Percentiles rank a stretch among this genome's conserved stretches.
Evolutionary conservation across 495 filamentous ascomycete species (phyloP).

Genomic region (Durotheca rogersii): DNA sequence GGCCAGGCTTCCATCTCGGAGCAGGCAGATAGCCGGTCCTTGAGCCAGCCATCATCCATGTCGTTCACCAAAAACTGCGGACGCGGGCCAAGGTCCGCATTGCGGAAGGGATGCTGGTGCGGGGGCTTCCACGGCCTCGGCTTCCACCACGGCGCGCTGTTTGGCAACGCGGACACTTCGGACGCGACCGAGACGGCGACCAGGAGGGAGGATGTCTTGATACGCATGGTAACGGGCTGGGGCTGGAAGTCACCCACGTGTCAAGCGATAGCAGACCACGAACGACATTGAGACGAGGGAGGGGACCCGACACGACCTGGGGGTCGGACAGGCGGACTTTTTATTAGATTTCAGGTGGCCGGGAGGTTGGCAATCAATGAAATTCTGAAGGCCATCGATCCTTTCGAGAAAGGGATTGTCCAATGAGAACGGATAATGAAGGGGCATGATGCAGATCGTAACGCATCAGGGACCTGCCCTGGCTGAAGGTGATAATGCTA

Average conservation of each 20-base stretch:
- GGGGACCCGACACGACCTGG: background rate
- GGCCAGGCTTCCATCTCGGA: slow-evolving; percentile 44
- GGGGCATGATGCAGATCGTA: slow-evolving; percentile 5
- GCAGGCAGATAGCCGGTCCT: slow-evolving; percentile 55
- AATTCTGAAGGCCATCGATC: slow-evolving; percentile 5
- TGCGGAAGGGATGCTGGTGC: slow-evolving; percentile 31
- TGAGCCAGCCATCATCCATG: slow-evolving; percentile 59
- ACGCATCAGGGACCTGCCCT: background rate
- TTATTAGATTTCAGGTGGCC: slow-evolving; percentile 4
- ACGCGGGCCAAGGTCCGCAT: slow-evolving; percentile 55
- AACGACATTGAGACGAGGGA: background rate
- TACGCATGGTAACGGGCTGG: slow-evolving; percentile 18
- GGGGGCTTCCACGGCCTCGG: slow-evolving; percentile 11
- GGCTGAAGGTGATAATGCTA: too few species aligned
- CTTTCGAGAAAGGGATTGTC: slow-evolving; percentile 18
- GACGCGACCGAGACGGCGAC: slow-evolving; percentile 25
- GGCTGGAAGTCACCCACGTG: background rate
- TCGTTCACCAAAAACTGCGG: slow-evolving; percentile 61
- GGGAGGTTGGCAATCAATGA: slow-evolving; percentile 7
- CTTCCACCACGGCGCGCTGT: slow-evolving; percentile 3
- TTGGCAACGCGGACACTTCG: slow-evolving; percentile 22
- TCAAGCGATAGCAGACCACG: background rate
- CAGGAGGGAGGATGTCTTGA: slow-evolving; percentile 15
- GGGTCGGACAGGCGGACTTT: slow-evolving; percentile 6
- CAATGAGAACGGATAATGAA: slow-evolving; percentile 18